Base-by-base conservation (phyloP, 163 green algal genomes). In the Chlamydomonas reinhardtii region DNA sequence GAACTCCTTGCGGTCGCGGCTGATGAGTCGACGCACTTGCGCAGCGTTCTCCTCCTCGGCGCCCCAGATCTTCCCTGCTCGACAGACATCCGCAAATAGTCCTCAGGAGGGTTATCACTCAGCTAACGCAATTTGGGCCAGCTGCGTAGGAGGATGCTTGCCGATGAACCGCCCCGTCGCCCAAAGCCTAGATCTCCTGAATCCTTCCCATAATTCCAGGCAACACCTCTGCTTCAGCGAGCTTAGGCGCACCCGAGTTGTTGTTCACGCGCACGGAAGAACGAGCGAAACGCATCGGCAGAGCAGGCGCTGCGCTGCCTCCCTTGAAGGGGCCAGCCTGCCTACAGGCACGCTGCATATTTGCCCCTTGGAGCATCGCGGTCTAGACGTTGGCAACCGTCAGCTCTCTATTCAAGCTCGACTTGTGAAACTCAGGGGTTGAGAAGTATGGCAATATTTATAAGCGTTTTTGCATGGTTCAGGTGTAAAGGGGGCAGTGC, bases 1-100 rank as follows among this genome's bases (percentile, higher is more conserved):
- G 54, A 97, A 90, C 87, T 98, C 94, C 82, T 96, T 96, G 32
- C 93, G 87, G 89, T 98, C 96, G n/a, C 96, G 85, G 56, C 90
- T 92, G 37, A 98, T 91, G 37, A 98, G 89, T 27, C 95, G 91
- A 74, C 92, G 91, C 32, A 98, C 95, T 78, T 97, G 95, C 0
- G 92, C 93, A 1, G 93, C 93, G 17, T 90, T 91, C 83, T 97
- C 95, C 77, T 97, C 59, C 29, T 80, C 81, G 6, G 81, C 59
- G 8, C 70, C 70, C 81, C 81, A 87, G n/a, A 79, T 32, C 52
- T 69, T 79, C 4, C 81, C 81, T 87, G 69, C 31, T 39, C n/a
- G 73, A 9, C 11, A 37, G 43, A 24, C 16, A 68, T 68, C 2
- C 24, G 6, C 3, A 68, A 32, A 17, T 19, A 56, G 6, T 14